phyloP scores from a whole-genome alignment of 345 rosid species.

The Citrus trifoliata region DNA sequence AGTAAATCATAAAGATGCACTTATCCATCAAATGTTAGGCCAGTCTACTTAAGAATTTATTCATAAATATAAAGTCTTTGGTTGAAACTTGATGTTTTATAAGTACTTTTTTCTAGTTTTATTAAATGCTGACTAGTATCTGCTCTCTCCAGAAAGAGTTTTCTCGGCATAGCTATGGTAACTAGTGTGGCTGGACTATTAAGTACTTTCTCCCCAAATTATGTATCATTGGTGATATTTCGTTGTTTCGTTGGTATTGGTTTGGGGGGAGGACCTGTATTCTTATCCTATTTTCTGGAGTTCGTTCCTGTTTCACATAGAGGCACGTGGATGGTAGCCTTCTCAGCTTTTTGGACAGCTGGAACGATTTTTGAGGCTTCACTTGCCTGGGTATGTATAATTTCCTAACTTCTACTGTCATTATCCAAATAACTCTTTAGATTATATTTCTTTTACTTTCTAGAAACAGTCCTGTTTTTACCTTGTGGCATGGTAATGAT shows the following conservation, averaged over 20 bases:
- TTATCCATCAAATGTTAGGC: not conserved
- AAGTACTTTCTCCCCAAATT: conserved; percentile 57
- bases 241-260: conserved; percentile 65
- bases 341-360: conserved; percentile 51
- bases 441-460: too few relatives aligned
- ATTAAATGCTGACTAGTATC: not conserved
- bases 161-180: conserved; percentile 38
- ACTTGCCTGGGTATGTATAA: conserved; percentile 51
- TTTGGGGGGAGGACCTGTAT: conserved; percentile 59
- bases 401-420: not conserved
- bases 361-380: conserved; percentile 60
- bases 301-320: conserved; percentile 55
- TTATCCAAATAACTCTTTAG: too few relatives aligned
- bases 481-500: too few relatives aligned
- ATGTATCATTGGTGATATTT: conserved; percentile 24
- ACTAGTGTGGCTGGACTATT: conserved; percentile 55
- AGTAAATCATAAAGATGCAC: not conserved
- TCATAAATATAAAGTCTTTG: not conserved
- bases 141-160: conserved; percentile 45
- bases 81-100: not conserved
- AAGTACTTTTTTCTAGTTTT: not conserved
- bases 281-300: conserved; percentile 55
- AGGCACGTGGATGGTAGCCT: conserved; percentile 64
- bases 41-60: not conserved
- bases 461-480: too few relatives aligned